Percentiles rank a stretch among this genome's conserved stretches.
phyloP scores from a whole-genome alignment of 768 basidiomycete genomes.

The Amanita fuliginea region DNA sequence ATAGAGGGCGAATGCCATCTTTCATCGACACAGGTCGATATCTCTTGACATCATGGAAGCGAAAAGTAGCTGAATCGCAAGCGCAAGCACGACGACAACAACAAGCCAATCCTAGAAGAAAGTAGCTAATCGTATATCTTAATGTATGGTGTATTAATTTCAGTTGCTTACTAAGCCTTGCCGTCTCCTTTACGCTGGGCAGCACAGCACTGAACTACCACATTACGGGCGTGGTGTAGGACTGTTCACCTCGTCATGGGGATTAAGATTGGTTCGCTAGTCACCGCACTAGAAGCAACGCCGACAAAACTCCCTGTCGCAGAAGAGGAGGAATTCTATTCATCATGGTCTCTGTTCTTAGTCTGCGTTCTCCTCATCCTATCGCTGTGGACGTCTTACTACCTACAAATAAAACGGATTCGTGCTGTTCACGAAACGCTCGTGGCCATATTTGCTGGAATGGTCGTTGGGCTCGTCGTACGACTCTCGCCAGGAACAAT shows the following conservation, averaged over 20 bases:
- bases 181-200: not conserved
- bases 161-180: not conserved
- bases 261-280: constrained; percentile 24
- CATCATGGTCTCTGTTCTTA: constrained; percentile 89
- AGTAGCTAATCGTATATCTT: constrained; percentile 6
- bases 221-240: constrained; percentile 10
- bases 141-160: not conserved
- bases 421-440: constrained; percentile 93
- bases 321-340: constrained; percentile 85
- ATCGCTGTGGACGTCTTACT: constrained; percentile 94
- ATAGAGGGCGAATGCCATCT: constrained; percentile 21
- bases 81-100: constrained; percentile 8
- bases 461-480: constrained; percentile 89
- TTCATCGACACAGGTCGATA: constrained; percentile 13
- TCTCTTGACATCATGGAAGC: constrained; percentile 13
- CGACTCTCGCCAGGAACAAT: constrained; percentile 85
- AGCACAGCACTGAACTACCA: not conserved
- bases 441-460: constrained; percentile 91
- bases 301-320: constrained; percentile 27
- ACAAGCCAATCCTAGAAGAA: constrained; percentile 11
- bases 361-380: constrained; percentile 88
- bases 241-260: constrained; percentile 18
- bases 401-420: constrained; percentile 94
- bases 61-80: constrained; percentile 15
- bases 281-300: constrained; percentile 18